Evolutionary conservation across 1,284 basidiomycete species (phyloP).

Genomic region (Pyrrhoderma lamaoense): DNA sequence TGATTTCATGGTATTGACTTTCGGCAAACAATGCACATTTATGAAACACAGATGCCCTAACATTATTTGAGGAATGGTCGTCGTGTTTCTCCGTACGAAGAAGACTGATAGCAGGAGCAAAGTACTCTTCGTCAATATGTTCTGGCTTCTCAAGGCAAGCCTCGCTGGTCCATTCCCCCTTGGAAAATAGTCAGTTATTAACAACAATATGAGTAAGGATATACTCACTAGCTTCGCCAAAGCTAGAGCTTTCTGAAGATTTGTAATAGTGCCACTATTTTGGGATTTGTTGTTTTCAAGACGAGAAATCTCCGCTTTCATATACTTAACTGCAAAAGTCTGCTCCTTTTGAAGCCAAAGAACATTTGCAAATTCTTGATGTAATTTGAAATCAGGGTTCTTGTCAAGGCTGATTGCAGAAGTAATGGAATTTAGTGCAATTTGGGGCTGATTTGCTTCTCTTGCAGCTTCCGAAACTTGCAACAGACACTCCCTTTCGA

Average conservation of each 20-base stretch:
- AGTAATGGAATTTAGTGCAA: conserved; percentile 81
- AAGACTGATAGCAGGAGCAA: conserved; percentile 52
- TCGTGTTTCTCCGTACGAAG: conserved; percentile 23
- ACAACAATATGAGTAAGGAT: conserved; percentile 3
- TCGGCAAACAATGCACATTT: conserved; percentile 88
- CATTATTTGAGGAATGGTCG: conserved; percentile 18
- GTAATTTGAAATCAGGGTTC: conserved; percentile 45
- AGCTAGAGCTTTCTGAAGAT: conserved; percentile 38
- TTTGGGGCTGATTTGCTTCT: conserved; percentile 61
- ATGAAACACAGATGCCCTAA: conserved; percentile 65
- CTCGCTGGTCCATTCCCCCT: conserved; percentile 88
- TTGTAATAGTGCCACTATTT: conserved; percentile 15
- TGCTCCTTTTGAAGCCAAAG: conserved; percentile 88
- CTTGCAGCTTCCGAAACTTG: conserved; percentile 72
- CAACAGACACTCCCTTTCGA: conserved; percentile 70
- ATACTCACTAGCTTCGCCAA: conserved; percentile 54
- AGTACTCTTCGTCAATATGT: conserved; percentile 68
- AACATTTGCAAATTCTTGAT: conserved; percentile 81
- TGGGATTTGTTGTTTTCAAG: conserved; percentile 15
- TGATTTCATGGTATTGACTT: conserved; percentile 68
- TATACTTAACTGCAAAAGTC: conserved; percentile 71
- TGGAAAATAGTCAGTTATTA: conserved; percentile 4
- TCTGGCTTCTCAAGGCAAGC: conserved; percentile 79
- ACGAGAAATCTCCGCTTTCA: conserved; percentile 42
- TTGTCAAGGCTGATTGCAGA: conserved; percentile 62